Evolutionary conservation across 2,329 filamentous ascomycete genomes (phyloP).

Genomic region (Ceratocystis smalleyi): DNA sequence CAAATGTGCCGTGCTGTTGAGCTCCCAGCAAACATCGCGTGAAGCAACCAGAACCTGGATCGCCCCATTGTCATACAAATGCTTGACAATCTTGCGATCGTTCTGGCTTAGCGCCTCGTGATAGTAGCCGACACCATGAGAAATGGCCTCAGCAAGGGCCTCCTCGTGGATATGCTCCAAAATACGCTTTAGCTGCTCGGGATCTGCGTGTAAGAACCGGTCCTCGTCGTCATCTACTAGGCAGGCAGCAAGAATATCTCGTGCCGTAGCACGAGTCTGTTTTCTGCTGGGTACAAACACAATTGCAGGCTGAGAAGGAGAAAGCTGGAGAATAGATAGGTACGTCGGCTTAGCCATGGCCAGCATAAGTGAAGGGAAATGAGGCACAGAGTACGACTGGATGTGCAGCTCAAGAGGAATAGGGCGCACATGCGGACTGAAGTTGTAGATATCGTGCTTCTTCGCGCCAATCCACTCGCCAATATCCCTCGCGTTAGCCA

Average conservation of each 20-base stretch:
- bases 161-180: conserved; percentile 73
- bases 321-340: conserved; percentile 72
- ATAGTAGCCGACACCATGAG: conserved; percentile 91
- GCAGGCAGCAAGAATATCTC: conserved; percentile 77
- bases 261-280: conserved; percentile 73
- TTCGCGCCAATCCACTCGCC: conserved; percentile 96
- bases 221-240: conserved; percentile 83
- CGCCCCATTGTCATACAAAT: conserved; percentile 76
- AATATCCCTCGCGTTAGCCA: conserved; percentile 84
- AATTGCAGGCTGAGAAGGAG: conserved; percentile 74
- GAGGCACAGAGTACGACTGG: conserved; percentile 87
- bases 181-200: conserved; percentile 66
- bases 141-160: conserved; percentile 72
- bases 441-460: conserved; percentile 98
- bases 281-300: conserved; percentile 89
- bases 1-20: conserved; percentile 73
- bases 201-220: conserved; percentile 74
- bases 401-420: conserved; percentile 86
- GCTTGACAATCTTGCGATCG: conserved; percentile 86
- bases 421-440: conserved; percentile 79
- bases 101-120: conserved; percentile 81
- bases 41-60: conserved; percentile 66
- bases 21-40: conserved; percentile 90
- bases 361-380: conserved; percentile 95
- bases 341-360: conserved; percentile 96